A percentile compares a stretch with the other conserved stretches of the same genome.
Evolutionary conservation across 116 monocot genomes (phyloP).

Genomic region (Trichopus zeylanicus): DNA sequence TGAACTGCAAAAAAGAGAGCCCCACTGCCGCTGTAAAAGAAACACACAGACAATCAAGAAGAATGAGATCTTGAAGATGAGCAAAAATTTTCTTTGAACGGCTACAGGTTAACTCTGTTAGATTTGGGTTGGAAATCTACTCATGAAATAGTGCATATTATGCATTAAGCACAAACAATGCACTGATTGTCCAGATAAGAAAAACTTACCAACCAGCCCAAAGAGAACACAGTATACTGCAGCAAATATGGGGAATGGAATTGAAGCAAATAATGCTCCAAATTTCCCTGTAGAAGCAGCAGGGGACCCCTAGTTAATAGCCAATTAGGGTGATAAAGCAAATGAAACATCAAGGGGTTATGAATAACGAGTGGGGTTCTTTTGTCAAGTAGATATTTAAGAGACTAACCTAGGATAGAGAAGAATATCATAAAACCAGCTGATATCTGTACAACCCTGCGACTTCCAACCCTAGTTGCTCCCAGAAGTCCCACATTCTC

Average conservation of each 20-base stretch:
- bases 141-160: no score
- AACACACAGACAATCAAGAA: no score
- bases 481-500: slow-evolving; percentile 93
- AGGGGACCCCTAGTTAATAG: no score
- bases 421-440: slow-evolving; percentile 99
- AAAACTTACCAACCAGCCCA: slow-evolving; percentile 69
- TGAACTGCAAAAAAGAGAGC: slow-evolving; percentile 96
- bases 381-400: neutral
- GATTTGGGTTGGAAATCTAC: no score
- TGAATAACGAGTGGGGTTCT: neutral
- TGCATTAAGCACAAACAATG: no score
- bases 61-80: no score
- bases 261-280: slow-evolving; percentile 96
- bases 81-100: neutral
- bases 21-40: slow-evolving; percentile 71
- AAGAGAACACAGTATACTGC: slow-evolving; percentile 87
- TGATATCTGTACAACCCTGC: slow-evolving; percentile 87
- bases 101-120: no score
- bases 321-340: no score
- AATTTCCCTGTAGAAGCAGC: slow-evolving; percentile 61
- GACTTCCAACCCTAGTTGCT: slow-evolving; percentile 81
- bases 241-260: slow-evolving; percentile 93
- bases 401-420: slow-evolving; percentile 69
- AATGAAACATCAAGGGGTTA: neutral
- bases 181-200: no score